Evolutionary conservation across 495 filamentous ascomycete genomes (phyloP).

Genomic region (Xylaria intraflava): DNA sequence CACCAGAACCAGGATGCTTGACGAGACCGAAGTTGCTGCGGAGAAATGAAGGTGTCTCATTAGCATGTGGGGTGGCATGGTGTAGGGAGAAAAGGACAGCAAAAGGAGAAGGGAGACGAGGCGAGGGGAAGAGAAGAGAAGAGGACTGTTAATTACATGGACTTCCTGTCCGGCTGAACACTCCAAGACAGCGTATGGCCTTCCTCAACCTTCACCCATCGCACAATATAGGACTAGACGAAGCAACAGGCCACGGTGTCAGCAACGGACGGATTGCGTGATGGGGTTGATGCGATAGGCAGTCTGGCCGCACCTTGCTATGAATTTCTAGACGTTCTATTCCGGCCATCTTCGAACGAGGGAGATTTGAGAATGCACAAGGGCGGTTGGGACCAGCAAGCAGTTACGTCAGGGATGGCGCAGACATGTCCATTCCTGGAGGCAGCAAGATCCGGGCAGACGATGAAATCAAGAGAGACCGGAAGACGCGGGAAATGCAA

Average conservation of each 20-base stretch:
- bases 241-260: constrained; percentile 4
- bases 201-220: constrained; percentile 87
- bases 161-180: constrained; percentile 94
- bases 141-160: constrained; percentile 48
- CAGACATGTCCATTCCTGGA: constrained; percentile 1
- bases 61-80: not conserved
- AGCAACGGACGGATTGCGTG: constrained; percentile 4
- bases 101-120: not conserved
- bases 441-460: not conserved
- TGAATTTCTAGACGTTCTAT: constrained; percentile 98
- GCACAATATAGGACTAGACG: constrained; percentile 84
- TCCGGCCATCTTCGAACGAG: constrained; percentile 60
- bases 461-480: not conserved
- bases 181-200: constrained; percentile 95
- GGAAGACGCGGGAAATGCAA: not conserved
- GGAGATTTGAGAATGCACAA: too few species aligned
- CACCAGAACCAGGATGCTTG: constrained; percentile 78
- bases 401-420: constrained; percentile 1
- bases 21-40: constrained; percentile 87
- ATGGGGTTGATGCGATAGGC: not conserved
- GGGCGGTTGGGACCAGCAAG: not conserved
- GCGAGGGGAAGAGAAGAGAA: not conserved
- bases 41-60: not conserved
- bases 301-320: constrained; percentile 66
- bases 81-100: not conserved